Conservation (phyloP, 495 filamentous ascomycete genomes). For the Xylaria cubensis region DNA sequence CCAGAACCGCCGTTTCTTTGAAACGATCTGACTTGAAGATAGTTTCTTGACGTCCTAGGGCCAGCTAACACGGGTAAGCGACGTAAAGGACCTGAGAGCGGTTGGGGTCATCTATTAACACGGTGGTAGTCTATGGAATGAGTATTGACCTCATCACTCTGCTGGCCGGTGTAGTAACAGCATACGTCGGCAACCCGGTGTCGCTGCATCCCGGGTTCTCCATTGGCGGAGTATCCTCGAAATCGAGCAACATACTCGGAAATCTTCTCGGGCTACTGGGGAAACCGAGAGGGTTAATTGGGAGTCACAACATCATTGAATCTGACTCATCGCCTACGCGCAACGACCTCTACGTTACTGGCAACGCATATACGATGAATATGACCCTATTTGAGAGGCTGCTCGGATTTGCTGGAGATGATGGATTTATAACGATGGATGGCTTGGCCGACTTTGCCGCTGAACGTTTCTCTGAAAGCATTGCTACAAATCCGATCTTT, state of each 20-base stretch:
- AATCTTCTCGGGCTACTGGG: conserved; percentile 37
- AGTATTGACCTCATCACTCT: conserved; percentile 44
- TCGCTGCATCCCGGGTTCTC: conserved; percentile 28
- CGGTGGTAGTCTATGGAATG: conserved; percentile 33
- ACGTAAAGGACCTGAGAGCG: conserved; percentile 23
- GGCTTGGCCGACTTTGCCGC: conserved; percentile 47
- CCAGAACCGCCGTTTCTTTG: neutral
- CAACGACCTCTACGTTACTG: conserved; percentile 58
- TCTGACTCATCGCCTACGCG: conserved; percentile 61
- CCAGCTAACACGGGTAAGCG: conserved; percentile 22
- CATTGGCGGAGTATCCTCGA: conserved; percentile 32
- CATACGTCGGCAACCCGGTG: conserved; percentile 42
- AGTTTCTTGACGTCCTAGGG: conserved; percentile 14
- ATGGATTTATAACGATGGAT: conserved; percentile 46
- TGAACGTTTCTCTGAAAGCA: conserved; percentile 53
- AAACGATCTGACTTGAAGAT: conserved; percentile 14
- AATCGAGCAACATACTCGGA: conserved; percentile 21
- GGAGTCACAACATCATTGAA: conserved; percentile 65
- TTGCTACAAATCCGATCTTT: conserved; percentile 59
- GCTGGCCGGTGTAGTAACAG: conserved; percentile 44
- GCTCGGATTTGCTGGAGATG: conserved; percentile 37
- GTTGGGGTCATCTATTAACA: neutral
- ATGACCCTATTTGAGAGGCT: conserved; percentile 47
- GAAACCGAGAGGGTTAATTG: conserved; percentile 47
- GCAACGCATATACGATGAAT: conserved; percentile 50